These are phyloP conservation scores for Periconia sp. DNA, from an alignment of 2,329 filamentous ascomycete species.

Conservation along the genomic window DNA sequence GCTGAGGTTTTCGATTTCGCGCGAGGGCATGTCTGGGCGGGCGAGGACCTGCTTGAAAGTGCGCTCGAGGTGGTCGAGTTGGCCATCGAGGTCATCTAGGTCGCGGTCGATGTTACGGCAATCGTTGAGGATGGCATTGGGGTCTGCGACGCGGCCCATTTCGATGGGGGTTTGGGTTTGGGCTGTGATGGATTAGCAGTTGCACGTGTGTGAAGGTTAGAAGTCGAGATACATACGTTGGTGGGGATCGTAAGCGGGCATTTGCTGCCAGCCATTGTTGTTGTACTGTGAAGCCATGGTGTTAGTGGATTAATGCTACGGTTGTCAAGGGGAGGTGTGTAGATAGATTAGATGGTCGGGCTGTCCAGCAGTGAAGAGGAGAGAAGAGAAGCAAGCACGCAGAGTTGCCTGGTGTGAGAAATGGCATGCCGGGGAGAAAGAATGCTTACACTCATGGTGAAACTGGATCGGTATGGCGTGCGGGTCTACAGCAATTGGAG, in stretches of 20 bases:
- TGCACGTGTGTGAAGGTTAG: conserved; percentile 24
- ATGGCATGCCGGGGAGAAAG: conserved; percentile 10
- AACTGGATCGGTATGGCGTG: conserved; percentile 37
- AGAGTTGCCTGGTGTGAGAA: conserved; percentile 5
- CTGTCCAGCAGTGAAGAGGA: conserved; percentile 4
- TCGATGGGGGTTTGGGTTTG: conserved; percentile 68
- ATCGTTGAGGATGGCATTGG: conserved; percentile 81
- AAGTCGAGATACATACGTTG: conserved; percentile 36
- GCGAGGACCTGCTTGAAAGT: conserved; percentile 72
- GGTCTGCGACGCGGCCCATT: conserved; percentile 59
- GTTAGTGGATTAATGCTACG: conserved; percentile 10
- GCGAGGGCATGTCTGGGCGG: conserved; percentile 72
- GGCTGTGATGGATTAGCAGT: conserved; percentile 25
- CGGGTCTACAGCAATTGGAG: conserved; percentile 18
- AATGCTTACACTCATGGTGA: conserved; percentile 44
- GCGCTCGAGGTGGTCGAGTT: conserved; percentile 70
- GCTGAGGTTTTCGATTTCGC: conserved; percentile 71
- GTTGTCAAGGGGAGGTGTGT: background rate
- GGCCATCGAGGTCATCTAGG: conserved; percentile 72
- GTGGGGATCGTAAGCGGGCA: conserved; percentile 47
- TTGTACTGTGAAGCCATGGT: conserved; percentile 42
- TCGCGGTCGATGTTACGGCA: conserved; percentile 78
- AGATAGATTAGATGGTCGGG: background rate
- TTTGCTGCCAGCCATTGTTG: conserved; percentile 43
- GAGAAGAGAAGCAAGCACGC: conserved; percentile 8